phyloP scores from a whole-genome alignment of 2,329 filamentous ascomycete species.

The Colletotrichum sp. region DNA sequence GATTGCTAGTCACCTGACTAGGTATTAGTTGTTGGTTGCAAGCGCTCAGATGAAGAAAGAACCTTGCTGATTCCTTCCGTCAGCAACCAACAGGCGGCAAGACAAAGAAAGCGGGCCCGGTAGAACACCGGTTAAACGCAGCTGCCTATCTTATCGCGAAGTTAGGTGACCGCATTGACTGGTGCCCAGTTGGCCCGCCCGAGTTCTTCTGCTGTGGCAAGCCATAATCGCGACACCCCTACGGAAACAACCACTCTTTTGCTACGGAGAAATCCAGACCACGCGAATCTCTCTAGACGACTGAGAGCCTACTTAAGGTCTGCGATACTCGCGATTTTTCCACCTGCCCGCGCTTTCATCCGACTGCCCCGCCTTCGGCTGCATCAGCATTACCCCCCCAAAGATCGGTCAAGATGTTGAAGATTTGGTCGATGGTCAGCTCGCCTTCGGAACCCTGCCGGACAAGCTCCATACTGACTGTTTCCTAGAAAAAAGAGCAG shows the following conservation, averaged over 20 bases:
- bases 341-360: background rate
- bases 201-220: constrained; percentile 15
- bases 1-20: background rate
- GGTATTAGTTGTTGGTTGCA: background rate
- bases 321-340: background rate
- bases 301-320: background rate
- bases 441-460: background rate
- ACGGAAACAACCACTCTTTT: background rate
- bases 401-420: constrained; percentile 76
- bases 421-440: constrained; percentile 98
- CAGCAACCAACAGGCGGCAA: background rate
- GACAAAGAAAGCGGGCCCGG: background rate
- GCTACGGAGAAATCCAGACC: background rate
- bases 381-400: constrained; percentile 4
- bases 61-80: background rate
- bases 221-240: background rate
- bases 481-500: constrained; percentile 87
- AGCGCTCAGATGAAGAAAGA: background rate
- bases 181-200: constrained; percentile 11
- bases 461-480: background rate
- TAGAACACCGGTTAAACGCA: background rate
- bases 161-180: constrained; percentile 22
- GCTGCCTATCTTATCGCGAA: constrained; percentile 18
- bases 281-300: background rate
- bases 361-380: constrained; percentile 3